phyloP scores from a whole-genome alignment of 1,284 basidiomycete species.

The Malassezia japonica region DNA sequence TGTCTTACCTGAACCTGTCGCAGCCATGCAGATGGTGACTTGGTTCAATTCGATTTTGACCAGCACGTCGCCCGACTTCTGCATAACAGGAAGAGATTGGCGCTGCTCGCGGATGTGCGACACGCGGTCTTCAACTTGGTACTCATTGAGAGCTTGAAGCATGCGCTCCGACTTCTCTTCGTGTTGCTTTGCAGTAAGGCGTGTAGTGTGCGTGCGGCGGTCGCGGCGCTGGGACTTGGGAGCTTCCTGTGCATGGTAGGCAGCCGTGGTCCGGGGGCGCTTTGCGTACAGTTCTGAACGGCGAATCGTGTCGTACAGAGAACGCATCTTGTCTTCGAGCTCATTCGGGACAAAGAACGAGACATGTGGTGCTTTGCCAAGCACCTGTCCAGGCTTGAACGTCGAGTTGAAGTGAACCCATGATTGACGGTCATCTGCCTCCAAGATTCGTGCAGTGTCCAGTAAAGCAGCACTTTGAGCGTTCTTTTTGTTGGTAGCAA shows the following conservation, averaged over 20 bases:
- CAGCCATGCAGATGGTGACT: conserved; percentile 85
- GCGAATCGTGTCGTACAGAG: conserved; percentile 59
- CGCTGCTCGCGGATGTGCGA: conserved; percentile 63
- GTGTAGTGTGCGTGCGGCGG: conserved; percentile 22
- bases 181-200: conserved; percentile 38
- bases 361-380: conserved; percentile 63
- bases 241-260: conserved; percentile 14
- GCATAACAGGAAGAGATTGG: conserved; percentile 60
- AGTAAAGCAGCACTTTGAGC: conserved; percentile 70
- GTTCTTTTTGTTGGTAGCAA: conserved; percentile 63
- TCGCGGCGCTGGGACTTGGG: conserved; percentile 39
- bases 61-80: conserved; percentile 37
- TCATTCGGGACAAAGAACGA: conserved; percentile 61
- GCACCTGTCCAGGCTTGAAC: conserved; percentile 37
- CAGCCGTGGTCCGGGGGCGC: conserved; percentile 30
- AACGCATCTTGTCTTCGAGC: conserved; percentile 65
- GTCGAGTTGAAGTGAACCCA: conserved; percentile 62
- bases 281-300: conserved; percentile 45
- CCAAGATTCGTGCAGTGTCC: conserved; percentile 77
- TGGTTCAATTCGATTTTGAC: conserved; percentile 67
- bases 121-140: conserved; percentile 59
- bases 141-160: conserved; percentile 55
- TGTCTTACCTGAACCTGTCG: conserved; percentile 91
- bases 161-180: conserved; percentile 59
- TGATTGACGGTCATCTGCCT: conserved; percentile 66